A percentile compares a stretch with the other conserved stretches of the same genome.
These are phyloP conservation scores for Candida piceae DNA, from an alignment of 805 yeast genomes.

Conservation along the genomic window DNA sequence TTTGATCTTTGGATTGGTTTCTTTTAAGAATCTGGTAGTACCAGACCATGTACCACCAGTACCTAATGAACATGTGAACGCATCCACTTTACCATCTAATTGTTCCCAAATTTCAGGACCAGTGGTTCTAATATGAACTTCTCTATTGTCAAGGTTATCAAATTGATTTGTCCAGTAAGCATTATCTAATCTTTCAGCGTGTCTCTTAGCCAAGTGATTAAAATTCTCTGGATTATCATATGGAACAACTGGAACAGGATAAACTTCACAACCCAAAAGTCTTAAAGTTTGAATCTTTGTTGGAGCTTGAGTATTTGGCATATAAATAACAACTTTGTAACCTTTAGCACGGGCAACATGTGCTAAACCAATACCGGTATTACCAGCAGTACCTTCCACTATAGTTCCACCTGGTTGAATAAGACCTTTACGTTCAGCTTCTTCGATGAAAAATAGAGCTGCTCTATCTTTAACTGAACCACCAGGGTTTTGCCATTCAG, in stretches of 20 bases:
- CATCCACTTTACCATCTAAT: constrained; percentile 70
- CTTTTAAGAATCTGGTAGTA: constrained; percentile 69
- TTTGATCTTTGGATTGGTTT: constrained; percentile 56
- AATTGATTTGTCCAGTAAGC: constrained; percentile 94
- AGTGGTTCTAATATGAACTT: constrained; percentile 83
- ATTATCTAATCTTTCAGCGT: constrained; percentile 68
- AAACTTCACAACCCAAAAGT: constrained; percentile 78
- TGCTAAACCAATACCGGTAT: constrained; percentile 92
- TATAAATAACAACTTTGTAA: constrained; percentile 78
- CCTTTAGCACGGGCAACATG: constrained; percentile 76
- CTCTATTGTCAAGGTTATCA: constrained; percentile 82
- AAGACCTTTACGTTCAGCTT: constrained; percentile 67
- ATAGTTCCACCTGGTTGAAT: constrained; percentile 77
- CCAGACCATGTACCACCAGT: constrained; percentile 95
- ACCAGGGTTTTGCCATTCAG: constrained; percentile 91
- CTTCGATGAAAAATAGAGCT: constrained; percentile 68
- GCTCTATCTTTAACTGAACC: constrained; percentile 92
- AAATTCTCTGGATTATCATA: constrained; percentile 77
- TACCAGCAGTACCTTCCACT: constrained; percentile 93
- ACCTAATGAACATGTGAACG: constrained; percentile 87
- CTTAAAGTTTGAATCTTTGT: constrained; percentile 70
- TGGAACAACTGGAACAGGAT: constrained; percentile 86
- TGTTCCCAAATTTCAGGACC: constrained; percentile 94
- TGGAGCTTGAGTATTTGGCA: constrained; percentile 88
- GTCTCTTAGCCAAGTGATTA: constrained; percentile 82